Base-by-base conservation (phyloP, 106 monocot species). In the Gastrodia elata region DNA sequence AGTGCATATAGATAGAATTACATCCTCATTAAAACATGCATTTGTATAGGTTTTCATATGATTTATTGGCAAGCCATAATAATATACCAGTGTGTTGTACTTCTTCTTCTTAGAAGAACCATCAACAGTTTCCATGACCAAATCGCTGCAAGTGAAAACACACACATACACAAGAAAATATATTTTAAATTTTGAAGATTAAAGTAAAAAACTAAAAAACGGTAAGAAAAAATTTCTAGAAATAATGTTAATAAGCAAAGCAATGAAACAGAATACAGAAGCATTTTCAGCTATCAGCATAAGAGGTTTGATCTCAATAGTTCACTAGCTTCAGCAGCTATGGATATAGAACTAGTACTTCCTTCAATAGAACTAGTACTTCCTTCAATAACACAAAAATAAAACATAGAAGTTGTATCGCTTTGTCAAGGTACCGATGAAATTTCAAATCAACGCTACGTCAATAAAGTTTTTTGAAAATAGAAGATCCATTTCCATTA, bases 61-160 rank as follows among this genome's bases (percentile, higher is more conserved):
- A 26, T 36, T 24, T 69, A 69, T 69, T 69, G 25, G 0, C 35
- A 25, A 18, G 13, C 26, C 25, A 67, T 9, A 70, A 71, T 0
- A 38, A 46, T 30, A 18, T 70, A 94, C 91, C 91, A 85, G 38
- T 38, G 77, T 89, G n/a, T 15, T 85, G 70, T 79, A 91, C 39
- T 86, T 86, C 68, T 83, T 94, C 83, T 70, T 61, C 16, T 57
- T n/a, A 68, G 84, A 80, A 68, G 73, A 49, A 28, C 41, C 84
- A 82, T 84, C 80, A 35, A 22, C 33, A 56, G 80, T 24, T 65
- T 73, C 44, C 30, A 34, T 33, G 74, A 73, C 58, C 65, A 81
- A 68, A 80, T 86, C 79, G 67, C 94, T 94, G 90, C 68, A 71
- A 68, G 58, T n/a, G 7, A 1, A 32, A 65, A 32, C n/a, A n/a